A percentile compares a stretch with the other conserved stretches of the same genome.
These are phyloP conservation scores for Solanum lignicaule DNA, from an alignment of 257 asterid species.

Conservation along the genomic window DNA sequence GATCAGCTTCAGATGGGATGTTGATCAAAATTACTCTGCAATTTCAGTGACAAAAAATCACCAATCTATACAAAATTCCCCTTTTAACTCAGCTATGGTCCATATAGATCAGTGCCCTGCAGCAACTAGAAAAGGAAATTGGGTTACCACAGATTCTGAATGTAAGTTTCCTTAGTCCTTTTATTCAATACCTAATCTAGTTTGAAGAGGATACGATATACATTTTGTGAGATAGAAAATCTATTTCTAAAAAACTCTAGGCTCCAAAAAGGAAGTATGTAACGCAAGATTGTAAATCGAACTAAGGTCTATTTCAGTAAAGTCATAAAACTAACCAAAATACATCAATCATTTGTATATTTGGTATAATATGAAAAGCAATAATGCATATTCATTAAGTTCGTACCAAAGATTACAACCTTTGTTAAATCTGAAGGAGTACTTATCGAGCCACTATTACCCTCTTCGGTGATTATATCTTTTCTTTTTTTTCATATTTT, in stretches of 20 bases:
- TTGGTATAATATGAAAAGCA: neutral
- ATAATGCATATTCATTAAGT: neutral
- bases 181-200: neutral
- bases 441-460: neutral
- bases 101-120: constrained; percentile 14
- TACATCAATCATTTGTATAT: neutral
- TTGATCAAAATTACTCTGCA: constrained; percentile 52
- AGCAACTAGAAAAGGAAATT: constrained; percentile 33
- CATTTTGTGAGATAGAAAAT: no score
- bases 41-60: constrained; percentile 23
- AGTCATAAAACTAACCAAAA: neutral
- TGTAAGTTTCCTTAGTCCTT: constrained; percentile 25
- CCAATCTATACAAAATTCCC: constrained; percentile 7
- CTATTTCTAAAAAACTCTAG: no score
- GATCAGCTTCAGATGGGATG: constrained; percentile 69
- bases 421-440: neutral
- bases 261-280: neutral
- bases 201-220: no score
- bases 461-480: neutral
- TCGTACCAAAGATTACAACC: neutral
- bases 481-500: no score
- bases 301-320: neutral
- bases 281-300: neutral
- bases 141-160: constrained; percentile 86
- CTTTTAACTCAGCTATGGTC: constrained; percentile 30